Evolutionary conservation across 1,139 yeast species (phyloP), one percentile per base, ranked within the genome.

Genomic region (Ashbya aceris): DNA sequence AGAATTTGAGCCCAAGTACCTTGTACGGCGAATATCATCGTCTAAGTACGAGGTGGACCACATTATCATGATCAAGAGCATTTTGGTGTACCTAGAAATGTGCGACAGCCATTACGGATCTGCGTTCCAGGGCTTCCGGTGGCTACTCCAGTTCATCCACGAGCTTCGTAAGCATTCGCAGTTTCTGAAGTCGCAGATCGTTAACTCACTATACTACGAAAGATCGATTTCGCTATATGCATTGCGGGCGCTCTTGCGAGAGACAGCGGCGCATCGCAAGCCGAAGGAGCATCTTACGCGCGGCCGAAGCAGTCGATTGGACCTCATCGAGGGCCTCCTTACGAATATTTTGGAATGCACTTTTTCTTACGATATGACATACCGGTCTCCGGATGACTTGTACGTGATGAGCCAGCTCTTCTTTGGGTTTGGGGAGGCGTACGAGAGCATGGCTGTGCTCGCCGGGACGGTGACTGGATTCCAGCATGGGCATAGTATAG

Each of bases 61-160:
- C 20, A 40, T 48, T 7, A 27, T 49, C 10, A 33, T 46, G 27
- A 23, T 42, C 17, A 47, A 45, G 30, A 48, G 44, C 8, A 33
- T 49, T 14, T 30, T 41, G 12, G 46, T 49, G 8, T 44, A 36
- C 17, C 29, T 46, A 7, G 39, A 40, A 30, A 40, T 34, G 30
- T 45, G 47, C 33, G 49, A 49, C 30, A 33, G 43, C 4, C 41
- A 47, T 2, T 47, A 44, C 33, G 36, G 40, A 26, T 38, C 44
- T n/a, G 49, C 49, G 2, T 48, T 52, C 38, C 41, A 40, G 14
- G 43, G 43, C 7, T 49, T 49, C 40, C 48, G 53, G 9, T 52
- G 55, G 54, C 48, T 49, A 27, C 30, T 53, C 14, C 55, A 51
- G 39, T 48, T 52, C 31, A 27, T 53, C 13, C 49, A 44, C 17